These are phyloP conservation scores for Zelonia costaricensis DNA, from an alignment of 208 protist species.

Conservation along the genomic window DNA sequence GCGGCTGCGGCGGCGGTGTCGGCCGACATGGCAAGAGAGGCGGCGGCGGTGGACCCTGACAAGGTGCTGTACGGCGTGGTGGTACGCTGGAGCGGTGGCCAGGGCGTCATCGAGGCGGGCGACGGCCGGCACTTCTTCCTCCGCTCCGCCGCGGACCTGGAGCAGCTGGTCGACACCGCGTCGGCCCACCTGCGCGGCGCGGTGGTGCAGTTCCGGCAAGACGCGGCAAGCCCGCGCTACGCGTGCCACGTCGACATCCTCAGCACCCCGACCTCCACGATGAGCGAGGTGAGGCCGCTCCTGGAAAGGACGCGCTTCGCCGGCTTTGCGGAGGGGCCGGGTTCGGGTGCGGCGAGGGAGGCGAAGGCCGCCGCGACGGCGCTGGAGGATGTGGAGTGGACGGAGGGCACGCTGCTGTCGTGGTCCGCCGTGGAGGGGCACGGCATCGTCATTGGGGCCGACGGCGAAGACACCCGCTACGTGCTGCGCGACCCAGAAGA, in stretches of 20 bases:
- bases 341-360: conserved; percentile 1
- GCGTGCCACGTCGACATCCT: conserved; percentile 68
- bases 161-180: conserved; percentile 68
- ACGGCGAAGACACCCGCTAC: conserved; percentile 43
- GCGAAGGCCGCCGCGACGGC: background rate
- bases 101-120: conserved; percentile 77
- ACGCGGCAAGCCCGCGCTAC: conserved; percentile 44
- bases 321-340: background rate
- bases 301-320: conserved; percentile 23
- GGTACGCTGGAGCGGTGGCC: conserved; percentile 89
- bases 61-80: conserved; percentile 75
- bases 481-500: conserved; percentile 77
- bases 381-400: conserved; percentile 45
- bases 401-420: conserved; percentile 64
- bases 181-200: conserved; percentile 73
- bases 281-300: conserved; percentile 48
- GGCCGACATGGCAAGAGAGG: background rate
- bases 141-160: conserved; percentile 69
- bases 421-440: conserved; percentile 79
- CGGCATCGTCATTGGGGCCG: conserved; percentile 83
- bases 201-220: conserved; percentile 72
- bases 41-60: conserved; percentile 30
- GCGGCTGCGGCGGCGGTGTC: background rate
- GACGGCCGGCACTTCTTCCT: conserved; percentile 75
- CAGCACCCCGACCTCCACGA: conserved; percentile 46